Evolutionary conservation across 225 moss, liverwort and hornwort genomes (phyloP), one percentile per base, ranked within the genome.

Genomic region (Asterella californica): DNA sequence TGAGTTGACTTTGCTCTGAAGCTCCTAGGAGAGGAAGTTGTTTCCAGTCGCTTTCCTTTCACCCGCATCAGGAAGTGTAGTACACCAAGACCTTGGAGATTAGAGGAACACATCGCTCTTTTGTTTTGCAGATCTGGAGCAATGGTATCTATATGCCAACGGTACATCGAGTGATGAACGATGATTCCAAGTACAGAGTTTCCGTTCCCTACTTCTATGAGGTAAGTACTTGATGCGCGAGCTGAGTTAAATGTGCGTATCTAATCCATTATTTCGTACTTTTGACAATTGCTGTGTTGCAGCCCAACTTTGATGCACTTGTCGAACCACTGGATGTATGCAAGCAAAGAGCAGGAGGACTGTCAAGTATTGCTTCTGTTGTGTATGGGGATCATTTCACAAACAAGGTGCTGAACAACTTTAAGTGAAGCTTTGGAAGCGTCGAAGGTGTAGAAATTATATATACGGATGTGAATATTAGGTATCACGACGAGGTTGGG

Each of bases 171-270:
- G 97, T 99, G 37, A 80, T 93, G 37, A 99, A 90, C 87, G 86
- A 84, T 72, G 79, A 83, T 67, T 86, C 83, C 85, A 86, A 85
- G 79, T 99, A 92, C 79, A 88, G 94, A 68, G 93, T 99, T 1
- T 99, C 97, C 63, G 90, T 90, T 21, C 94, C 97, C 29, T 99
- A 92, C 88, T 99, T 99, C 81, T 99, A 94, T 69, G 97, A 99
- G 94, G 96, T 97, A 79, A 84, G 59, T 6, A 27, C 9, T 11
- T n/a, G 18, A 21, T 55, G 29, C 0, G 8, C 33, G 75, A 59
- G 30, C 54, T 36, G 24, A 76, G 55, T 19, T 59, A 22, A 30
- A 59, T n/a, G 10, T 60, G 21, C 25, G 59, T 8, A 24, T 24
- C 24, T 57, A 12, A 21, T 1, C 29, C 14, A 72, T 29, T 75